phyloP scores from a whole-genome alignment of 345 rosid genomes.

The Microcos paniculata region DNA sequence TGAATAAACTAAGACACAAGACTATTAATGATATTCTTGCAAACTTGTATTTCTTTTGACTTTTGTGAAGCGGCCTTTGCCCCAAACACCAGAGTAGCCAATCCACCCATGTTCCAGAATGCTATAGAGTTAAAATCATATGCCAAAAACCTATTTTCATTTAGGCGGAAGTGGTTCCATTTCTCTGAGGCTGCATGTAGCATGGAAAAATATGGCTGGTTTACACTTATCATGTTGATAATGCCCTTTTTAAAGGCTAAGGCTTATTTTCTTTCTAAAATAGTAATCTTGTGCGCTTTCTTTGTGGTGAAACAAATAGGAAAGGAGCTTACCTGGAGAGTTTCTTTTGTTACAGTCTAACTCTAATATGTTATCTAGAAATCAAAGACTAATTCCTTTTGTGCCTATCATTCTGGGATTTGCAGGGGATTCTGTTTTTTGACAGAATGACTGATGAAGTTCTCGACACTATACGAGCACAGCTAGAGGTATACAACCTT shows the following conservation, averaged over 20 bases:
- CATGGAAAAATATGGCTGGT: not conserved
- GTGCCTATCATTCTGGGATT: constrained; percentile 23
- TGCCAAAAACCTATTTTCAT: not conserved
- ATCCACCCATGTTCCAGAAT: not conserved
- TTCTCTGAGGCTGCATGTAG: not conserved
- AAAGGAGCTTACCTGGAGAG: not conserved
- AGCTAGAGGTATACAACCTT: constrained; percentile 61
- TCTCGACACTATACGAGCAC: constrained; percentile 56
- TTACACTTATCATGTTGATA: not conserved
- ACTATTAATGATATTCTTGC: not conserved
- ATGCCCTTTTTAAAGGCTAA: not conserved
- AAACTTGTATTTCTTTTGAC: not conserved
- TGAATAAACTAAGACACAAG: not conserved
- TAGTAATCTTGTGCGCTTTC: not conserved
- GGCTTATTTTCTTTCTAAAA: not conserved
- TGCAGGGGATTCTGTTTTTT: constrained; percentile 85
- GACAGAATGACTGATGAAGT: constrained; percentile 87
- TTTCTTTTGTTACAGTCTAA: not conserved
- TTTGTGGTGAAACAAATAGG: not conserved
- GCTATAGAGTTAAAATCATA: not conserved
- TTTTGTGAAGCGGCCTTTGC: not conserved
- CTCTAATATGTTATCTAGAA: not conserved
- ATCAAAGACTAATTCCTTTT: not conserved
- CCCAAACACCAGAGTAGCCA: not conserved
- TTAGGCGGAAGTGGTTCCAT: not conserved